Evolutionary conservation across 1,284 basidiomycete species (phyloP), one percentile per base, ranked within the genome.

Genomic region (Malassezia nana): DNA sequence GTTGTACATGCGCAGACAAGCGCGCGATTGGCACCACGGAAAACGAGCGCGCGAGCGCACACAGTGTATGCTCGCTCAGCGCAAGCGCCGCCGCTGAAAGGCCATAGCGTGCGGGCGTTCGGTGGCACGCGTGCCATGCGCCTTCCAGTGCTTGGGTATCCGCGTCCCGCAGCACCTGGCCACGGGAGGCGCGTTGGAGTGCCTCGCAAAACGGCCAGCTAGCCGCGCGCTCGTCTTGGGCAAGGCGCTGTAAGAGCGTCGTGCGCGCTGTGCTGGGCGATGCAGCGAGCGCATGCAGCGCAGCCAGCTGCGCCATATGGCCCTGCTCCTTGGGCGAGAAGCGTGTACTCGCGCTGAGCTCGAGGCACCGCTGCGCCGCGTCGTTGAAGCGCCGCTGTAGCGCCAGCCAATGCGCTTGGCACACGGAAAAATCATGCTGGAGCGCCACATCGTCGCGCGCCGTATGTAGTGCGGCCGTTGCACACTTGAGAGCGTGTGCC

Each of bases 11-110:
- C 24, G 29, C 33, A 8, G 52, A 39, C 20, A 54, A 40, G 33
- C 52, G 24, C 29, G 13, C 15, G 16, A 54, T 7, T 16, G 45
- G 31, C 16, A 47, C 32, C 24, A 25, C 13, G 0, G 38, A n/a
- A 33, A 69, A 69, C 9, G 69, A 63, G 71, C 89, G 87, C 1
- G 89, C 92, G 67, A 89, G 89, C 9, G 91, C 89, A 55, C 94
- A 82, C 15, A 98, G 79, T 74, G 98, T 99, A 77, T 99, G 94
- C 74, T 98, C 92, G 82, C 96, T 87, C 43, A 99, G 87, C 2
- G 94, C 94, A 46, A 90, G 35, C 10, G 35, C 35, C 4, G 35
- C 35, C 2, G 82, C 74, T 96, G 92, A 28, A 98, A 38, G 35
- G 15, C 81, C n/a, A 98, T 90, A 8, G 89, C 96, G 6, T 87